phyloP scores from a whole-genome alignment of 2,329 filamentous ascomycete species.

The Moelleriella libera region DNA sequence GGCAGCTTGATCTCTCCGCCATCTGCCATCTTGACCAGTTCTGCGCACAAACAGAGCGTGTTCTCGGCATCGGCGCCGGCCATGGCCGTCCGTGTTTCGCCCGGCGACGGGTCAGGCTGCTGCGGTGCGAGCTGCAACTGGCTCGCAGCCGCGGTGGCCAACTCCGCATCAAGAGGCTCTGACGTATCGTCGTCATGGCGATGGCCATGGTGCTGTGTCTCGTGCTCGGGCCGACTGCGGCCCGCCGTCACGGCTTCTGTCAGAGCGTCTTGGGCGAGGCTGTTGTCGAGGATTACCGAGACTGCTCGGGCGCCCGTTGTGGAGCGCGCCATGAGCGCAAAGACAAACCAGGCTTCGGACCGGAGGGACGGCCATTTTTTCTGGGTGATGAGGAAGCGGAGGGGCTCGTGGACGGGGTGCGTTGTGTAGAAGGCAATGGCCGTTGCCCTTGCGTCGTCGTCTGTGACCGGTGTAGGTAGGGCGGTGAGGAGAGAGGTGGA shows the following conservation, averaged over 20 bases:
- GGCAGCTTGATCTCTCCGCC: conserved; percentile 21
- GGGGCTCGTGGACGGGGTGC: conserved; percentile 26
- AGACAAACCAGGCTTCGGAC: conserved; percentile 47
- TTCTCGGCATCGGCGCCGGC: conserved; percentile 44
- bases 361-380: conserved; percentile 43
- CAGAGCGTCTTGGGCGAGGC: conserved; percentile 12
- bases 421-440: conserved; percentile 27
- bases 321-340: conserved; percentile 44
- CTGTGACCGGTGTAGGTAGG: neutral
- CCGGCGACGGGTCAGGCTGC: too few relatives aligned
- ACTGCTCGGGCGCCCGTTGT: conserved; percentile 29
- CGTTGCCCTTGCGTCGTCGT: conserved; percentile 7
- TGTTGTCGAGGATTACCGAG: conserved; percentile 29
- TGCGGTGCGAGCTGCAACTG: too few relatives aligned
- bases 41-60: conserved; percentile 41
- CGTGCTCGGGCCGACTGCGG: too few relatives aligned
- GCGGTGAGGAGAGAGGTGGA: neutral
- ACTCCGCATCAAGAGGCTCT: too few relatives aligned
- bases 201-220: too few relatives aligned
- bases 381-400: conserved; percentile 41
- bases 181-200: too few relatives aligned
- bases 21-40: conserved; percentile 33
- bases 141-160: too few relatives aligned
- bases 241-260: too few relatives aligned
- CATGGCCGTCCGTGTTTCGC: conserved; percentile 13